A percentile compares a stretch with the other conserved stretches of the same genome.
phyloP scores from a whole-genome alignment of 1,139 yeast genomes.

The Ashbya aceris region DNA sequence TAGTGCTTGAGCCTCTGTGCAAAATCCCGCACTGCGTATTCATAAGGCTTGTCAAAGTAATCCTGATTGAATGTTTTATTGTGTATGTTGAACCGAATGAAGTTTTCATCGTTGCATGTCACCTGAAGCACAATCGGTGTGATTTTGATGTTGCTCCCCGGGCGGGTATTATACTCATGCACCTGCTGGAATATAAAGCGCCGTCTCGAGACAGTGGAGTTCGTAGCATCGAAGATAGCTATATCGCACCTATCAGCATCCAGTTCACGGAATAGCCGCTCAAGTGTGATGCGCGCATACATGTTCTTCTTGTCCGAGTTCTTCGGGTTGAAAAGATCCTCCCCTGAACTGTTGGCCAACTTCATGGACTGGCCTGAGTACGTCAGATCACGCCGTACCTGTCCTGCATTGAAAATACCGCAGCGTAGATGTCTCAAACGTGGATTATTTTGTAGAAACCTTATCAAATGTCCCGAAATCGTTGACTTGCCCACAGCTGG shows the following conservation, averaged over 20 bases:
- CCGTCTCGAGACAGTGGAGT: constrained; percentile 50
- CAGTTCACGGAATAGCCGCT: constrained; percentile 40
- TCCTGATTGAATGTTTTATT: constrained; percentile 53
- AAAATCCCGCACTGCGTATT: constrained; percentile 50
- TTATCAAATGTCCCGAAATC: constrained; percentile 42
- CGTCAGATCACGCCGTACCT: constrained; percentile 38
- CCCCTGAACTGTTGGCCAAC: constrained; percentile 23
- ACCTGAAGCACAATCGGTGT: constrained; percentile 37
- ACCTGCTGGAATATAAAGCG: constrained; percentile 28
- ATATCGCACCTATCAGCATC: constrained; percentile 39
- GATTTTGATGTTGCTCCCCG: constrained; percentile 19
- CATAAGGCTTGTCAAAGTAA: constrained; percentile 41
- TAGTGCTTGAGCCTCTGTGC: constrained; percentile 49
- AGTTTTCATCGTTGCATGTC: constrained; percentile 36
- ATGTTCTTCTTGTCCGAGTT: constrained; percentile 45
- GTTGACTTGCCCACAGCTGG: constrained; percentile 72
- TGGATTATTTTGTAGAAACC: constrained; percentile 31
- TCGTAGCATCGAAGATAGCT: constrained; percentile 66
- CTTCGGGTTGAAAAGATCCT: constrained; percentile 40
- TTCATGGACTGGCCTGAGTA: constrained; percentile 17
- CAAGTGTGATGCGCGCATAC: constrained; percentile 52
- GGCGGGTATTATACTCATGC: constrained; percentile 15
- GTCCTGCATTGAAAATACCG: constrained; percentile 45
- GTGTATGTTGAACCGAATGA: constrained; percentile 48
- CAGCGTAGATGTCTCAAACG: constrained; percentile 21